phyloP scores from a whole-genome alignment of 2,329 filamentous ascomycete genomes.

The Sporothrix sp. region DNA sequence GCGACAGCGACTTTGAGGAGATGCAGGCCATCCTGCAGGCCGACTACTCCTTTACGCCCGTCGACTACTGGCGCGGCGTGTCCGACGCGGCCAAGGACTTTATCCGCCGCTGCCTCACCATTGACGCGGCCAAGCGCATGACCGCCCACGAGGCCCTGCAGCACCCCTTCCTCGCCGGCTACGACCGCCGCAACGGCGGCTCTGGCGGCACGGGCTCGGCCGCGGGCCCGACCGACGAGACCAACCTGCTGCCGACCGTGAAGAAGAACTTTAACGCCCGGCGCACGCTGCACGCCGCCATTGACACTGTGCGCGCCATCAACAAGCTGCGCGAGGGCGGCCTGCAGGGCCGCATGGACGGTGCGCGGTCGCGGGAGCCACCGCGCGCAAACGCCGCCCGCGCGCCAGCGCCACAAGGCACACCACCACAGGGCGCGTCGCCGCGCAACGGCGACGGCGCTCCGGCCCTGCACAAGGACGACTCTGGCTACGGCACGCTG shows the following conservation, averaged over 20 bases:
- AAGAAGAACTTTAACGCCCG: conserved; percentile 68
- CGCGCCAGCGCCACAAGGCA: background rate
- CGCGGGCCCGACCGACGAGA: conserved; percentile 36
- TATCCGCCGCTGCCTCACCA: conserved; percentile 81
- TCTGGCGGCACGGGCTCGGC: background rate
- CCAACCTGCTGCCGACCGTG: conserved; percentile 55
- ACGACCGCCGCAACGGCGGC: conserved; percentile 24
- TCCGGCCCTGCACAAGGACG: conserved; percentile 29
- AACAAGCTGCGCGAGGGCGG: conserved; percentile 57
- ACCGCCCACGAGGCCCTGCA: conserved; percentile 73
- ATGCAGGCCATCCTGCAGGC: conserved; percentile 98
- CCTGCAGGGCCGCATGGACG: conserved; percentile 47
- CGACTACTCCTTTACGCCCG: conserved; percentile 88
- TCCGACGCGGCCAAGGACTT: conserved; percentile 81
- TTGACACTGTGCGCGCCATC: conserved; percentile 61
- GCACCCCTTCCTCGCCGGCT: conserved; percentile 54
- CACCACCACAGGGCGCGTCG: background rate
- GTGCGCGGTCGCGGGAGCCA: conserved; percentile 43
- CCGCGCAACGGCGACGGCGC: background rate
- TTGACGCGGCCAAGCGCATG: conserved; percentile 79
- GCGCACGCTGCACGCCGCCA: conserved; percentile 58
- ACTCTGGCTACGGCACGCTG: conserved; percentile 42
- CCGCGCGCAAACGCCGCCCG: conserved; percentile 21
- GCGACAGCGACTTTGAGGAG: conserved; percentile 94
- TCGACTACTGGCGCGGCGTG: conserved; percentile 95